Conservation (phyloP, 2,329 filamentous ascomycete species). For the Apiospora hydei region DNA sequence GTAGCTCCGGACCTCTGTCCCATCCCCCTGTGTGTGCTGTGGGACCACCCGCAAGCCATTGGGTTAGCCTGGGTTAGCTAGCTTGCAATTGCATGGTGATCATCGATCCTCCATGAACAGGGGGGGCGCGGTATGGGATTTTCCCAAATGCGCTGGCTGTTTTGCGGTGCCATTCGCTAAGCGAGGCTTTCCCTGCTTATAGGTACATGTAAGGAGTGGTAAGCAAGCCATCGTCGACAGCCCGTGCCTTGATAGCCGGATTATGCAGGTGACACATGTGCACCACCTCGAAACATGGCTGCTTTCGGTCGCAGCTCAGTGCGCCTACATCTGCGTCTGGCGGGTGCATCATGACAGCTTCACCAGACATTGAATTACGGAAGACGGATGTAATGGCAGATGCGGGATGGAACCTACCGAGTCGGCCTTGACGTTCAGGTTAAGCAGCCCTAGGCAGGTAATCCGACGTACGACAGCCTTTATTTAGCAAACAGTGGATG, state of each 20-base stretch:
- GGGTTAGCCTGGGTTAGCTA: neutral
- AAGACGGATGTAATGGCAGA: neutral
- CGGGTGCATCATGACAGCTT: neutral
- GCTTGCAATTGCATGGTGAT: neutral
- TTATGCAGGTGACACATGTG: neutral
- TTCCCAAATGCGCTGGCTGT: neutral
- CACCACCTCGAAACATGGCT: neutral
- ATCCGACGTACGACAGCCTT: neutral
- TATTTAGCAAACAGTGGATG: neutral
- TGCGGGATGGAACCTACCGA: neutral
- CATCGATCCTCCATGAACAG: constrained; percentile 6
- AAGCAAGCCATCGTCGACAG: neutral
- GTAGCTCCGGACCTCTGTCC: constrained; percentile 14
- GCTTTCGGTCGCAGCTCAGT: neutral
- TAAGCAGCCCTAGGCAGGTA: neutral
- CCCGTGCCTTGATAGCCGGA: constrained; percentile 10
- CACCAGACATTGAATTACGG: neutral
- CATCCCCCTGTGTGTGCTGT: neutral
- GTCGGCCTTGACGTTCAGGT: neutral
- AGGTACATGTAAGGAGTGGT: no score
- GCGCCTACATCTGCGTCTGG: neutral
- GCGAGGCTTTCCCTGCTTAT: neutral
- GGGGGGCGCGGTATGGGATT: constrained; percentile 7
- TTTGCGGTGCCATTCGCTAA: neutral
- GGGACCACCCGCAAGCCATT: constrained; percentile 12